phyloP scores from a whole-genome alignment of 305 asterid genomes.

The Fraxinus sp. region DNA sequence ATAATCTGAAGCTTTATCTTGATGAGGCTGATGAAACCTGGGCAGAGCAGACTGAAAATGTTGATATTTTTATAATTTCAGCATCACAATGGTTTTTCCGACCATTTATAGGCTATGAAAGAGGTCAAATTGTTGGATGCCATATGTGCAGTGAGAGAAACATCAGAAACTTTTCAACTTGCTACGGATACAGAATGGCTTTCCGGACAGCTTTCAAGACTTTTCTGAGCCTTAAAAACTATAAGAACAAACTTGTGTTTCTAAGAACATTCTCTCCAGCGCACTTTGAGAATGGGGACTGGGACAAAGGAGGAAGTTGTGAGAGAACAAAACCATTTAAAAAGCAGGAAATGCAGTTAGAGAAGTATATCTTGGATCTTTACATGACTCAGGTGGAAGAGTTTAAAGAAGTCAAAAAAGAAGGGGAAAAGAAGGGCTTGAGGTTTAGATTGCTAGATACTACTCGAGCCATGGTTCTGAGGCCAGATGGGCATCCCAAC shows the following conservation, averaged over 20 bases:
- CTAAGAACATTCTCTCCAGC: conserved; percentile 29
- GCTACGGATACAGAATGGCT: conserved; percentile 23
- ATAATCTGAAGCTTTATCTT: conserved; percentile 23
- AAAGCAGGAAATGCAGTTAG: conserved; percentile 18
- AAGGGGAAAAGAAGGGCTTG: conserved; percentile 22
- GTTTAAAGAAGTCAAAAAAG: conserved; percentile 19
- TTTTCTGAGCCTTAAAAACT: conserved; percentile 2
- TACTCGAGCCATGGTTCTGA: conserved; percentile 22
- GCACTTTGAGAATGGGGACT: conserved; percentile 32
- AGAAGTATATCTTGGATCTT: conserved; percentile 17
- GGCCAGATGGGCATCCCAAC: conserved; percentile 35
- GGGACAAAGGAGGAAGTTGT: conserved; percentile 30
- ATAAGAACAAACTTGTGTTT: conserved; percentile 16
- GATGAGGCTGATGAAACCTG: conserved; percentile 27
- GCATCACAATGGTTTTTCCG: conserved; percentile 32
- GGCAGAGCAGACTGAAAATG: conserved; percentile 22
- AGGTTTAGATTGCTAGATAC: conserved; percentile 30
- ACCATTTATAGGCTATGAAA: conserved; percentile 23
- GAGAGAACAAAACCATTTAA: conserved; percentile 17
- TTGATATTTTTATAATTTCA: conserved; percentile 18
- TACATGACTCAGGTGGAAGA: conserved; percentile 26
- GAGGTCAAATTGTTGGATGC: conserved; percentile 23
- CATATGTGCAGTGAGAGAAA: conserved; percentile 17
- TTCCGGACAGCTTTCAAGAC: conserved; percentile 32
- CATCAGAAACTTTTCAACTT: not conserved